These are phyloP conservation scores for Volvox reticuliferus DNA, from an alignment of 139 green algal species.

Conservation along the genomic window DNA sequence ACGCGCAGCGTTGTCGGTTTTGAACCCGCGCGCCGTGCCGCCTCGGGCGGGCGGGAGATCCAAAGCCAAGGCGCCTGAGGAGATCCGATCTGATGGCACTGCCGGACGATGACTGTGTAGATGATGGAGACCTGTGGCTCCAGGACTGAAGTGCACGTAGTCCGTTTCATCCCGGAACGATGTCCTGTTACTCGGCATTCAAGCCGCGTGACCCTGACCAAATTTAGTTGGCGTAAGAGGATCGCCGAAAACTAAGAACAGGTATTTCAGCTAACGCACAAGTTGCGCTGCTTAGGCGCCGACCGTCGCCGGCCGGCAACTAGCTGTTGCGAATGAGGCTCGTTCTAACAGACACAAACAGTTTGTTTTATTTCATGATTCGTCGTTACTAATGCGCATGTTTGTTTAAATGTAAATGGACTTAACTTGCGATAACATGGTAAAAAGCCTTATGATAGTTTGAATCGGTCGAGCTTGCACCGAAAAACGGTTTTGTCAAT, in stretches of 20 bases:
- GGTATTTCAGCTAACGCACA: too few species aligned
- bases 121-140: neutral
- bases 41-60: neutral
- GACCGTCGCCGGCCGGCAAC: neutral
- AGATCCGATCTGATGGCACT: neutral
- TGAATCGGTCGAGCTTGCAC: too few species aligned
- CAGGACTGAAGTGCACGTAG: neutral
- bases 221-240: too few species aligned
- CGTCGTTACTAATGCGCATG: too few species aligned
- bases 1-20: neutral
- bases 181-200: constrained; percentile 1
- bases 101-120: neutral
- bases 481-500: too few species aligned
- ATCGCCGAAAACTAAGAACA: too few species aligned
- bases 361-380: too few species aligned
- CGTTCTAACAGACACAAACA: neutral
- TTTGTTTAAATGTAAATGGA: too few species aligned
- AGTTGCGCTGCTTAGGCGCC: neutral
- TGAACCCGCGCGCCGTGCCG: neutral
- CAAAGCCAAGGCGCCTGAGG: neutral
- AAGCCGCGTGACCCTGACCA: neutral
- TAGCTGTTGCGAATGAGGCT: neutral
- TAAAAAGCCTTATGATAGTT: too few species aligned
- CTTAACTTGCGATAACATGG: too few species aligned
- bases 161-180: neutral